Evolutionary conservation across 768 basidiomycete species (phyloP), one percentile per base, ranked within the genome.

Genomic region (Rickenella mellea): DNA sequence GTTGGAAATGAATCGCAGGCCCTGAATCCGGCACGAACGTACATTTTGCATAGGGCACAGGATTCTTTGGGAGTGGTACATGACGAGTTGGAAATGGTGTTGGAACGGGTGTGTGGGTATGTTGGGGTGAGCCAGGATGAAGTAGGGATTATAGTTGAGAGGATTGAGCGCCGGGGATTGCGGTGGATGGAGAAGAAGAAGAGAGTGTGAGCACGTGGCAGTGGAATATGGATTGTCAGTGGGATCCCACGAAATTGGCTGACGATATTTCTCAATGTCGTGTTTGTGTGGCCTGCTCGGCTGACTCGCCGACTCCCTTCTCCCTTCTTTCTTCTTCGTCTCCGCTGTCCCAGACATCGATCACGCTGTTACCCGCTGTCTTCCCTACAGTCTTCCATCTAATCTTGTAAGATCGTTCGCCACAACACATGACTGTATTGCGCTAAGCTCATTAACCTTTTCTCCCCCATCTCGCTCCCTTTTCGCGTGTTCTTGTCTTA

Each of bases 21-120:
- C 10, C 51, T 61, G 2, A 65, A 64, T 54, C 76, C 83, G 3
- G 87, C 83, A 1, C 73, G 76, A 46, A 60, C 60, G 39, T 78
- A 83, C 61, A 64, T 64, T 38, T 73, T 89, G 37, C 88, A 78
- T 63, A 67, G 76, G 26, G 63, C 70, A n/a, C 65, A 66, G n/a
- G 91, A 91, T 49, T 63, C 74, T 39, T 61, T 75, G 21, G 88
- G 88, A 26, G 61, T 62, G 5, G 45, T 84, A 22, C 67, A 75
- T 2, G 61, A 53, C 4, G 74, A 75, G 36, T 74, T 74, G 47
- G 65, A 63, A 25, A 40, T 56, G 29, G 67, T 91, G 7, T 43
- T 88, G 0, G 55, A 55, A 17, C 67, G 70, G 15, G 80, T 68
- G 0, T 74, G 73, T 5, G 42, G 55, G 30, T 77, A 80, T 66